Base-by-base conservation (phyloP, 805 yeast species). In the Myxozyma mucilagina region DNA sequence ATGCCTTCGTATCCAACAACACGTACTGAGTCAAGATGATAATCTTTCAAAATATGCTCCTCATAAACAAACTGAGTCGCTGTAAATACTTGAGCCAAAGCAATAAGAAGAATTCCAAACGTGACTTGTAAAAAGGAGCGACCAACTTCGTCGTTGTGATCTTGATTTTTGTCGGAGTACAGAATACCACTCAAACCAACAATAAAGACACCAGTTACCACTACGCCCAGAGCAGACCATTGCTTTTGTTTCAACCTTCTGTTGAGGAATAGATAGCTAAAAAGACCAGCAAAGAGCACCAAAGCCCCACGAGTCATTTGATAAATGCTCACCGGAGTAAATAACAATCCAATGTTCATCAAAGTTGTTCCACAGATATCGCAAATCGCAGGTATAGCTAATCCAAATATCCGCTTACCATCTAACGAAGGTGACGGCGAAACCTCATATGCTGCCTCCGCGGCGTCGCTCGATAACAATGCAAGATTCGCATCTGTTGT, bases 271-370 rank as follows among this genome's bases (percentile, higher is more conserved):
- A 85, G 32, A 42, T 86, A 86, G 24, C 90, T 84, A 69, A 87
- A 79, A 14, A 84, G 72, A 0, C 92, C 96, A 29, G 88, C 96
- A 74, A 87, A 87, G 45, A 89, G 74, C 47, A 89, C 89, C 45
- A 87, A 75, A 0, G 90, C 82, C 1, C 96, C 94, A 65, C 96
- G 77, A n/a, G 87, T 85, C 96, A 89, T 89, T 72, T 89, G 96
- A 72, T 87, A 89, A 53, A 88, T 81, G 0, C 91, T 86, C 8
- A 88, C 94, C 0, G 94, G 93, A 0, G 86, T 84, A 72, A 84
- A 85, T 29, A 87, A 72, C 62, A 89, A 77, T 0, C 94, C 94
- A n/a, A 87, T 71, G 68, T 88, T 86, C 84, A 88, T 80, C 65
- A 89, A 73, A 0, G 94, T 88, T 1, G 96, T 89, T 3, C 87